Evolutionary conservation across 768 basidiomycete genomes (phyloP).

Genomic region (Mycena galericulata): DNA sequence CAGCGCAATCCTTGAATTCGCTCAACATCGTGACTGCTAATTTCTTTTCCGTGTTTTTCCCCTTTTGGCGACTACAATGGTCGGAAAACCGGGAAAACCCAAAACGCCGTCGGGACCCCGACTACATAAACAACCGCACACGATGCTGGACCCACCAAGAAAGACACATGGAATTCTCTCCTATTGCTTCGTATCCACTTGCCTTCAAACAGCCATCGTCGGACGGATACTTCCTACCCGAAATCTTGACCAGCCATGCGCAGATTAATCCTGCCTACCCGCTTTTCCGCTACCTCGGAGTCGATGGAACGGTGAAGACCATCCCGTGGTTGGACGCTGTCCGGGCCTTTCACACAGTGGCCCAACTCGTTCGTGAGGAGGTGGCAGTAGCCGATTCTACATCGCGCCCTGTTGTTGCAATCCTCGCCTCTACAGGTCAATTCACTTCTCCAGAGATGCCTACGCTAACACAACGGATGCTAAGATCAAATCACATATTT

Average conservation of each 20-base stretch:
- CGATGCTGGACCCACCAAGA: too few species aligned
- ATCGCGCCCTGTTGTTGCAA: slow-evolving; percentile 3
- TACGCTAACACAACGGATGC: neutral
- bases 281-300: slow-evolving; percentile 6
- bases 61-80: too few species aligned
- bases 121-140: too few species aligned
- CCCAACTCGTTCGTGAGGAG: neutral
- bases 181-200: too few species aligned
- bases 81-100: too few species aligned
- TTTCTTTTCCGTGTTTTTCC: too few species aligned
- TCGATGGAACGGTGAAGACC: neutral
- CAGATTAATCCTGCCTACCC: neutral
- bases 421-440: neutral
- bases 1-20: too few species aligned
- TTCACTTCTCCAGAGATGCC: neutral
- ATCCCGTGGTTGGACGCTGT: slow-evolving; percentile 7
- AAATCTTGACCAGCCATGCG: neutral
- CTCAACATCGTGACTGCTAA: too few species aligned
- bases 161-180: too few species aligned
- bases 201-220: neutral
- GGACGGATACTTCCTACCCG: neutral
- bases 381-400: neutral
- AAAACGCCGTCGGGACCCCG: too few species aligned
- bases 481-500: slow-evolving; percentile 15
- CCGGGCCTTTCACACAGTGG: neutral